A percentile compares a stretch with the other conserved stretches of the same genome.
Evolutionary conservation across 768 basidiomycete genomes (phyloP).

Genomic region (Amanita inopinata): DNA sequence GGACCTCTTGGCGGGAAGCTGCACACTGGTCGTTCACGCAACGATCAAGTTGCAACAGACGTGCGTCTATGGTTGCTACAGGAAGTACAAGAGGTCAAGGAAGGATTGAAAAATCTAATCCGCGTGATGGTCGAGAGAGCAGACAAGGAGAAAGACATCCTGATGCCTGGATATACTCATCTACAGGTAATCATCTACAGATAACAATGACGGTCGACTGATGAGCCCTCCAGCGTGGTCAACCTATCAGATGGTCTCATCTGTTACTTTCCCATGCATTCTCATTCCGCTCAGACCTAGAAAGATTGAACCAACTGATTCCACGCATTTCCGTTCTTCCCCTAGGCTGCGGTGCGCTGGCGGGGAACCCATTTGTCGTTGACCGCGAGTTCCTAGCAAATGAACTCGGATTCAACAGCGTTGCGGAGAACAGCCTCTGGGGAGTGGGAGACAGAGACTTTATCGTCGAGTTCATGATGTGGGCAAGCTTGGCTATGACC

Average conservation of each 20-base stretch:
- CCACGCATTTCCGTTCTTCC: constrained; percentile 92
- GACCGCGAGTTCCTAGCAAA: constrained; percentile 88
- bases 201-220: neutral
- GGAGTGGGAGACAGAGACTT: constrained; percentile 97
- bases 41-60: constrained; percentile 98
- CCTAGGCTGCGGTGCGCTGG: constrained; percentile 88
- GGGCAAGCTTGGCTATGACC: constrained; percentile 85
- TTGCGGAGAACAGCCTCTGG: constrained; percentile 96
- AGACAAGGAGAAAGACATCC: constrained; percentile 82
- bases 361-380: constrained; percentile 91
- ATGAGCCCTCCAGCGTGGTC: constrained; percentile 65
- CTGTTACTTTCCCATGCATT: constrained; percentile 91
- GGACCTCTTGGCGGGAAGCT: constrained; percentile 91
- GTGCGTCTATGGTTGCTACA: constrained; percentile 94
- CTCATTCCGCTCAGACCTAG: constrained; percentile 84
- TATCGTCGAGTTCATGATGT: constrained; percentile 95
- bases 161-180: constrained; percentile 97
- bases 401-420: constrained; percentile 80
- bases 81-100: constrained; percentile 58
- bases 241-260: constrained; percentile 99
- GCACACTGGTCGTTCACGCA: constrained; percentile 93
- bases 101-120: constrained; percentile 66
- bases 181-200: constrained; percentile 58
- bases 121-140: constrained; percentile 88
- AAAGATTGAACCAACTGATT: constrained; percentile 72